A percentile compares a stretch with the other conserved stretches of the same genome.
phyloP scores from a whole-genome alignment of 2,329 filamentous ascomycete species.

The Neofusicoccum sp. region DNA sequence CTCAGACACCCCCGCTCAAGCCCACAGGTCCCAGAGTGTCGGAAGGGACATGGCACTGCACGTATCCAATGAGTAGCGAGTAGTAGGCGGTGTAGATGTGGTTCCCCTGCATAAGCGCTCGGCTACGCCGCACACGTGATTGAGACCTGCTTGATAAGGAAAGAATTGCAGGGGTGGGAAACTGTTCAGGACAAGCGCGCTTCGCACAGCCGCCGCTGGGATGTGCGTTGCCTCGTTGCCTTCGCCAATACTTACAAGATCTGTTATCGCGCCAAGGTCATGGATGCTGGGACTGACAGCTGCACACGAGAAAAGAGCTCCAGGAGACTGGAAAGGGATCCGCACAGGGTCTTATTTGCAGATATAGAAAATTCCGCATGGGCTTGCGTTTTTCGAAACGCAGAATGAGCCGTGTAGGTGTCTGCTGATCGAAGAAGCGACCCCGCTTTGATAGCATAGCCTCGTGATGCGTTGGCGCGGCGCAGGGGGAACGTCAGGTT shows the following conservation, averaged over 20 bases:
- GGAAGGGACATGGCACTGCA: neutral
- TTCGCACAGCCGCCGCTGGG: neutral
- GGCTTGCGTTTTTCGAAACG: neutral
- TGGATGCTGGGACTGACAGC: neutral
- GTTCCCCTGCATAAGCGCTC: conserved; percentile 11
- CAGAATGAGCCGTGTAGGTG: neutral
- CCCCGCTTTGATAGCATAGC: neutral
- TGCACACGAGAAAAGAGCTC: neutral
- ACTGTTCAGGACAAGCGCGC: neutral
- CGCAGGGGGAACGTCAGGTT: too few species aligned
- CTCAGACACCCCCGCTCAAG: neutral
- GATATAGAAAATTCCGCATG: conserved; percentile 4
- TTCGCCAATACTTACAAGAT: neutral
- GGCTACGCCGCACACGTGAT: conserved; percentile 14
- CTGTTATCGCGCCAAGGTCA: neutral
- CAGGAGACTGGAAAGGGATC: neutral
- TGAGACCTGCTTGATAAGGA: neutral
- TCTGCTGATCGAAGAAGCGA: neutral
- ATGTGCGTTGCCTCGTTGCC: neutral
- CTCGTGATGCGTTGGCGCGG: neutral
- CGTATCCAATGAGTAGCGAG: neutral
- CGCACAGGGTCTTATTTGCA: neutral
- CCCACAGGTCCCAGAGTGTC: neutral
- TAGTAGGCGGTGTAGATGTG: conserved; percentile 1
- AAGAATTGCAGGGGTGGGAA: neutral